Evolutionary conservation across 768 basidiomycete genomes (phyloP), one percentile per base, ranked within the genome.

Genomic region (Boletus vinaceobasis): DNA sequence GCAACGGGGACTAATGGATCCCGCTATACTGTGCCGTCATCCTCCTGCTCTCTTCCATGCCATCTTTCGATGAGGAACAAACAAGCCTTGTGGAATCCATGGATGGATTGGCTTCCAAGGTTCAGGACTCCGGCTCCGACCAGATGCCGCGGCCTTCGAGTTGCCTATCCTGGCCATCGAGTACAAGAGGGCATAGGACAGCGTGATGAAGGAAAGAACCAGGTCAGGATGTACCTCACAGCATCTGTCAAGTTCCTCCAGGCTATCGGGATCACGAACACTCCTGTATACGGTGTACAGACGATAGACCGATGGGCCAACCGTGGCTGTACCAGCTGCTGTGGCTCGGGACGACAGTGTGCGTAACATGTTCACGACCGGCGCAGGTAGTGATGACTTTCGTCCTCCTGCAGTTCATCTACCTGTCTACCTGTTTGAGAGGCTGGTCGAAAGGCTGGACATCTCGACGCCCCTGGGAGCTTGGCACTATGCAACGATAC

Each of bases 401-500:
- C 6, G 14, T 26, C 15, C 2, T 1, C 26, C 38, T 0, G 29
- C 9, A 56, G 53, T 56, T 48, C 5, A 49, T 58, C 1, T 48
- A 48, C 31, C 26, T 52, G 54, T 58, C 1, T 48, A 48, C 31
- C 26, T 52, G 7, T 57, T 51, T 9, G 55, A 58, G 8, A 45
- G 50, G 7, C 21, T 57, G 1, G 55, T 51, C 5, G 49, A 59
- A 23, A 39, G 9, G 26, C 2, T 52, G n/a, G 49, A 57, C 9
- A 48, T 58, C 1, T 58, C 55, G 7, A 57, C 50, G 26, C 49
- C 50, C 0, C 4, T 52, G 14, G 55, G 55, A 29, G 55, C 57
- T 21, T 57, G 55, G 55, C 50, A 57, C 42, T 52, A 57, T 7
- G 50, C 55, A 0, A 52, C 55, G 2, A 52, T 59, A 43, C 55